phyloP scores from a whole-genome alignment of 2,329 filamentous ascomycete species.

The Sporothrix protearum region DNA sequence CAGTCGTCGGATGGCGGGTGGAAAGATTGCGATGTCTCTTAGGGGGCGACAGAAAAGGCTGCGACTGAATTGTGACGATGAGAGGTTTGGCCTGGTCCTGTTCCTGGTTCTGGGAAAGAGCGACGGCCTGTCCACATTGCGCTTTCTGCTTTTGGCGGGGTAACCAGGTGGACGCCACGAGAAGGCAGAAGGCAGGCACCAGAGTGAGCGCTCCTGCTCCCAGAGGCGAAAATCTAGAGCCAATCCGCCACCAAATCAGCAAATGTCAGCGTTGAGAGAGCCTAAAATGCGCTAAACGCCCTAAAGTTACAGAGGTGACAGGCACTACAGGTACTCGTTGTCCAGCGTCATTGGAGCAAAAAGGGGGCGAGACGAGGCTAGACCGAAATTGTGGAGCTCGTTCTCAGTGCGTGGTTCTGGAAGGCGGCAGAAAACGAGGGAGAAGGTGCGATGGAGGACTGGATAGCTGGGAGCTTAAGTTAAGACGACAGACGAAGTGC shows the following conservation, averaged over 20 bases:
- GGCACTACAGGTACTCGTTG: too few species aligned
- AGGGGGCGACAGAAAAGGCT: neutral
- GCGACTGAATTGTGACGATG: neutral
- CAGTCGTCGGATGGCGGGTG: neutral
- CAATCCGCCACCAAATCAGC: slow-evolving; percentile 9
- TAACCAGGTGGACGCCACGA: slow-evolving; percentile 21
- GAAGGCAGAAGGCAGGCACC: neutral
- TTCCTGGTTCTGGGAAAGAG: neutral
- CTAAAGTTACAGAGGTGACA: neutral
- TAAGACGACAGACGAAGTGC: neutral
- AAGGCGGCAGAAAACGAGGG: slow-evolving; percentile 17
- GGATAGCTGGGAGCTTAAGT: neutral
- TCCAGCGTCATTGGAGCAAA: neutral
- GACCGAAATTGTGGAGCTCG: slow-evolving; percentile 10
- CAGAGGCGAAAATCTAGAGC: neutral
- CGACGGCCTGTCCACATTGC: neutral
- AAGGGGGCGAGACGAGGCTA: slow-evolving; percentile 3
- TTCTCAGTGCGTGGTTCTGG: neutral
- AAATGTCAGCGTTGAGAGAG: neutral
- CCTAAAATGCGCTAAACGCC: neutral
- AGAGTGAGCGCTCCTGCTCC: neutral
- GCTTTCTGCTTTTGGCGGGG: slow-evolving; percentile 19
- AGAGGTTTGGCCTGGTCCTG: neutral
- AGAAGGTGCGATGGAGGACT: neutral
- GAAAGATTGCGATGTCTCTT: neutral